Evolutionary conservation across 2,329 filamentous ascomycete genomes (phyloP), one percentile per base, ranked within the genome.

Genomic region (Sporothrix schenckii): DNA sequence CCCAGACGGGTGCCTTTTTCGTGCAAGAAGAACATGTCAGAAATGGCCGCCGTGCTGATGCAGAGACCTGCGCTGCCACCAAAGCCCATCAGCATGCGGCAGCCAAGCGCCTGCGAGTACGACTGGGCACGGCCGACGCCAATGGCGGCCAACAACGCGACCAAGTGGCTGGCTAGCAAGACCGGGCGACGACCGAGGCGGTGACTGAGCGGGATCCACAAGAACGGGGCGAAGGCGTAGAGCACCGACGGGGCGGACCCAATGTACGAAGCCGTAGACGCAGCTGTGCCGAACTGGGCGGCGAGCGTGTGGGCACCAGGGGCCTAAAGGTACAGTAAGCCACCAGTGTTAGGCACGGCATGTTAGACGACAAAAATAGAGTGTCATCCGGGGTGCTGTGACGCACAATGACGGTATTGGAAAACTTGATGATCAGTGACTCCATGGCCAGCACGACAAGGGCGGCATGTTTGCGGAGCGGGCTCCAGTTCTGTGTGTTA

Each of bases 131-230:
- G 52, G 16, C 66, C 72, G 7, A 74, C 73, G n/a, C 69, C 72
- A 49, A 73, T 69, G 14, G 70, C 72, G 10, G 60, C 70, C 19
- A 72, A 2, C 5, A 74, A 47, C 1, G 73, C 69, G 21, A 74
- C 47, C 47, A 74, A 9, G 24, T 69, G 66, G 30, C 70, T 66
- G 10, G 68, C n/a, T 7, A 74, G 67, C 30, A 74, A 68, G 6
- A 74, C 71, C 14, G 73, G 73, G n/a, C 73, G 72, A 5, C 73
- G 70, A 3, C 73, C 73, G n/a, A 74, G 11, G 11, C 70, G 70
- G 34, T 67, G 73, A 69, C 73, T 74, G 4, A 74, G 41, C 30
- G 73, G 73, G 30, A 73, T 74, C 73, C 73, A 74, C 4, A 74
- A 6, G 41, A 73, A 69, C 3, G 73, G 73, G 0, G 70, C 73